Conservation (phyloP, 1,284 basidiomycete genomes). For the Leccinum fuscescens region DNA sequence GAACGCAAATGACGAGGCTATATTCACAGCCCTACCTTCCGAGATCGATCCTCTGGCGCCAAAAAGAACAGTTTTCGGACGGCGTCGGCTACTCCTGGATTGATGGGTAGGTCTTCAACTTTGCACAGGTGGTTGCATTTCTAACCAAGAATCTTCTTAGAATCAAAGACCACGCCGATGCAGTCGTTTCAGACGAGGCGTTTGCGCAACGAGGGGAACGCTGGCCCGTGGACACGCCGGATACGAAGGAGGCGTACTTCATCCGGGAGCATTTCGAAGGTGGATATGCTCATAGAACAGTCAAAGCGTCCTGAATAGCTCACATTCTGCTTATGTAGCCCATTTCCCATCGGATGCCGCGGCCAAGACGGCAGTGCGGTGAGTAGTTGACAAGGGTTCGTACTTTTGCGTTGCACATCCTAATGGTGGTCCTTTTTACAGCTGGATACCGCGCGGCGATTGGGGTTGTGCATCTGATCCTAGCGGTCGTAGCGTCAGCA, state of each 20-base stretch:
- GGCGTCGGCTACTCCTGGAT: slow-evolving; percentile 99
- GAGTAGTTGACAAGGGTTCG: slow-evolving; percentile 31
- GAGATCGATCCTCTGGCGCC: slow-evolving; percentile 93
- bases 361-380: slow-evolving; percentile 88
- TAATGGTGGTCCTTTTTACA: slow-evolving; percentile 30
- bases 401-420: slow-evolving; percentile 9
- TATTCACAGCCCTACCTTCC: slow-evolving; percentile 83
- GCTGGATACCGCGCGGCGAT: slow-evolving; percentile 91
- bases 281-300: slow-evolving; percentile 37
- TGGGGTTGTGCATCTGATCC: slow-evolving; percentile 97
- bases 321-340: slow-evolving; percentile 38
- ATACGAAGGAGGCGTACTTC: slow-evolving; percentile 97
- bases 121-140: background rate
- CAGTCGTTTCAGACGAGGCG: slow-evolving; percentile 76
- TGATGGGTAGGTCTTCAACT: slow-evolving; percentile 67
- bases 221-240: slow-evolving; percentile 83
- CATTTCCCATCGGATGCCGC: slow-evolving; percentile 86
- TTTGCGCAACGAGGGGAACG: slow-evolving; percentile 76
- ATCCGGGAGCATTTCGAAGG: slow-evolving; percentile 94
- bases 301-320: background rate
- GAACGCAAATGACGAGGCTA: background rate
- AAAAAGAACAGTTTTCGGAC: slow-evolving; percentile 99
- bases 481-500: slow-evolving; percentile 91
- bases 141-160: slow-evolving; percentile 26
- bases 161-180: slow-evolving; percentile 87